Evolutionary conservation across 805 yeast species (phyloP), one percentile per base, ranked within the genome.

Genomic region (Torulaspora indica): DNA sequence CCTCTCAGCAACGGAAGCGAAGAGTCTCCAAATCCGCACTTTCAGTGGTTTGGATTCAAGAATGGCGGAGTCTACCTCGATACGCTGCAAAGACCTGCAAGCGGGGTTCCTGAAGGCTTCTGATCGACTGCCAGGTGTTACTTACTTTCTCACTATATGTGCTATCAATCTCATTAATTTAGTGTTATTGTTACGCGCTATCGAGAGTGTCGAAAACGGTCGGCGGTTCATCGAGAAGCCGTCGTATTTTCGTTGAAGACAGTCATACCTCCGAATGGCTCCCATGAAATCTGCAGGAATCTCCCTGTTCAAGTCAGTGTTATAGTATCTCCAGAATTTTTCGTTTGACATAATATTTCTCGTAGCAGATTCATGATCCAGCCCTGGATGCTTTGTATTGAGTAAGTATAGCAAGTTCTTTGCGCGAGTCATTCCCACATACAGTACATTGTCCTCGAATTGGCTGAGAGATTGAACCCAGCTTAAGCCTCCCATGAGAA

Each of bases 21-120:
- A 22, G 74, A 73, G 17, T 59, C 60, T 46, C 67, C 73, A 49
- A 69, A 41, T 7, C 59, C 60, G 4, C 51, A 41, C 17, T 58
- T 41, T 38, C 54, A 55, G 57, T 73, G 87, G 87, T 53, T 67
- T 47, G 76, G 75, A 22, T 72, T 64, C 38, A 71, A 71, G 23
- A 65, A 68, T 39, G 78, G 78, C 38, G 80, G 70, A 60, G 57
- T 81, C 63, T 71, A 71, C 60, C 40, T 74, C 52, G 61, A 71
- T 54, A 49, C 64, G 49, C 39, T 66, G 49, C 47, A 64, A 66
- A 68, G 74, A 40, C 88, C 81, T 52, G 96, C 96, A 0, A 76
- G 76, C 48, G 96, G 95, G 6, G 96, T 88, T 9, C 96, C 96
- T 1, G 84, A 82, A 42, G 95, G 95, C 6, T 89, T 89, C 28